Conservation (phyloP, 805 yeast genomes). For the Yarrowia sp. region DNA sequence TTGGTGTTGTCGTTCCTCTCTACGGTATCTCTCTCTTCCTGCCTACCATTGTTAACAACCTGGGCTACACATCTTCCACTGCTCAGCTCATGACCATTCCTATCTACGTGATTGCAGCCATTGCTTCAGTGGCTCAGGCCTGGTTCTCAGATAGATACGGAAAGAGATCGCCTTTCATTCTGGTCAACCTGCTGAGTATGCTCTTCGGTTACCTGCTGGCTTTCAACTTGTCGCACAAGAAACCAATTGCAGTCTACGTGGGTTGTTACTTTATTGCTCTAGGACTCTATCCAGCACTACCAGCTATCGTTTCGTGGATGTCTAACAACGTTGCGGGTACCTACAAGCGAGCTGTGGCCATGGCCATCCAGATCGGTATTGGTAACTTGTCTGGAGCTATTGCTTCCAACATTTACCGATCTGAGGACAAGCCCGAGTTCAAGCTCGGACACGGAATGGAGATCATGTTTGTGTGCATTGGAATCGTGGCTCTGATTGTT, state of each 20-base stretch:
- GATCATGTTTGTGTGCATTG: slow-evolving; percentile 45
- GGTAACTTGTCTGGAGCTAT: slow-evolving; percentile 66
- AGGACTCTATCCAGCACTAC: slow-evolving; percentile 61
- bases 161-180: slow-evolving; percentile 35
- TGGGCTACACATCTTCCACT: slow-evolving; percentile 60
- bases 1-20: slow-evolving; percentile 55
- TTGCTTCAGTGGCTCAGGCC: slow-evolving; percentile 33
- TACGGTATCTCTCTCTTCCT: slow-evolving; percentile 61
- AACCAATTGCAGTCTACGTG: slow-evolving; percentile 42
- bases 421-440: slow-evolving; percentile 53
- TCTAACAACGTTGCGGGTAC: slow-evolving; percentile 57
- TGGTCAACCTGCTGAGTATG: slow-evolving; percentile 35
- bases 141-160: slow-evolving; percentile 39
- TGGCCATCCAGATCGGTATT: slow-evolving; percentile 58
- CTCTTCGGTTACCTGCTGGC: slow-evolving; percentile 44
- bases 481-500: slow-evolving; percentile 31
- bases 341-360: slow-evolving; percentile 52
- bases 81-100: slow-evolving; percentile 52
- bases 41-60: slow-evolving; percentile 51
- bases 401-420: slow-evolving; percentile 52
- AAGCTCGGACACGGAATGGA: slow-evolving; percentile 50
- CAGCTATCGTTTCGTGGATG: slow-evolving; percentile 57
- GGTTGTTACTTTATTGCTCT: slow-evolving; percentile 56
- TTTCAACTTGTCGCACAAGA: slow-evolving; percentile 44
- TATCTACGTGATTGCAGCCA: slow-evolving; percentile 43